Conservation (phyloP, 2,329 filamentous ascomycete genomes). For the Cercospora citrullina region DNA sequence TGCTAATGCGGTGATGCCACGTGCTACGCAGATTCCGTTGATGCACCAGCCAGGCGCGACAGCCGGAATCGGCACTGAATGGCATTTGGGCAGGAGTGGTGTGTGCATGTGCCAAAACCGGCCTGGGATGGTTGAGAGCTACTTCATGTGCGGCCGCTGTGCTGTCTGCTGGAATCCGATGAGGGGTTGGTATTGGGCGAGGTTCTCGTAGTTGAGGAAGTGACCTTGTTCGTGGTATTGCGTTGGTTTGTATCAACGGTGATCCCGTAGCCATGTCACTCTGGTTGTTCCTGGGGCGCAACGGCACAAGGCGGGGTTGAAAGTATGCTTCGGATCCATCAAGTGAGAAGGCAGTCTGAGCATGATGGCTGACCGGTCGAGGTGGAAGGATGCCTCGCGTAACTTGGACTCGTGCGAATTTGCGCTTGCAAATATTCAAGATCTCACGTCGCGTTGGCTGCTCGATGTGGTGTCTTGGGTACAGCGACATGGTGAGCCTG, state of each 20-base stretch:
- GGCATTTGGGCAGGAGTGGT: background rate
- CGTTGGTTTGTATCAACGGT: background rate
- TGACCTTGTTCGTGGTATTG: background rate
- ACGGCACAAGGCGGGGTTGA: background rate
- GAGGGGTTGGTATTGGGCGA: background rate
- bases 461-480: background rate
- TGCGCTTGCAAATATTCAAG: slow-evolving; percentile 20
- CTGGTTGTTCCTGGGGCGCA: background rate
- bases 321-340: slow-evolving; percentile 15
- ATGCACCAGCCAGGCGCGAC: slow-evolving; percentile 27
- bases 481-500: background rate
- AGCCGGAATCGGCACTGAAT: slow-evolving; percentile 9
- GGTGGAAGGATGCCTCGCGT: slow-evolving; percentile 5
- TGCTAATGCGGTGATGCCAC: slow-evolving; percentile 32
- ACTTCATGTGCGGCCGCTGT: background rate
- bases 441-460: background rate
- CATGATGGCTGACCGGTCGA: background rate
- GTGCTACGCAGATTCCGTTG: slow-evolving; percentile 30
- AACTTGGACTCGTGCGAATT: slow-evolving; percentile 13
- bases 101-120: background rate
- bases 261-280: background rate
- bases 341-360: slow-evolving; percentile 4
- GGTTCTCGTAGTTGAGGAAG: background rate
- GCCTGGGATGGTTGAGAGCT: background rate
- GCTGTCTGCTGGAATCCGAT: background rate